phyloP scores from a whole-genome alignment of 2,329 filamentous ascomycete genomes.

The Ophiostoma ulmi region DNA sequence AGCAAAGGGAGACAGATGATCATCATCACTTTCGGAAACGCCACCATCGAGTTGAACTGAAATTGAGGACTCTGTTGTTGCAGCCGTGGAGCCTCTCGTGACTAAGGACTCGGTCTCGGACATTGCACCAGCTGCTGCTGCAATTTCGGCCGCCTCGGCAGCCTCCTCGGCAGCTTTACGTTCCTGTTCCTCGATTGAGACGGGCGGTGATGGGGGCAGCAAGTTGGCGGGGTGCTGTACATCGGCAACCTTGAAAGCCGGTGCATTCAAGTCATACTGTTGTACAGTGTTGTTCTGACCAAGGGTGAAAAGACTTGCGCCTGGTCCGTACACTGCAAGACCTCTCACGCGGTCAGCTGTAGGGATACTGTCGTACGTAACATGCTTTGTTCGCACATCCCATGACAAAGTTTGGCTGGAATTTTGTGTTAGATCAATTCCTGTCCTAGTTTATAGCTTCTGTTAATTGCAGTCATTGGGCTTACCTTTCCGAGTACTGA shows the following conservation, averaged over 20 bases:
- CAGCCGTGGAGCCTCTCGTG: conserved; percentile 32
- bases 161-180: conserved; percentile 14
- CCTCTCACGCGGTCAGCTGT: conserved; percentile 77
- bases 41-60: conserved; percentile 53
- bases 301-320: conserved; percentile 86
- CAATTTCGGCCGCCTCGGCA: conserved; percentile 38
- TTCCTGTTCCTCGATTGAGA: conserved; percentile 69
- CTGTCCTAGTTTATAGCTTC: background rate
- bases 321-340: conserved; percentile 81
- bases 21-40: conserved; percentile 70
- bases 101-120: conserved; percentile 9
- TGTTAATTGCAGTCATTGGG: background rate
- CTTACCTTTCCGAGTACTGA: conserved; percentile 66
- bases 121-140: conserved; percentile 20
- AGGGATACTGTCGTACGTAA: conserved; percentile 82
- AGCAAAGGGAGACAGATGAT: conserved; percentile 69
- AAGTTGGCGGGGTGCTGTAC: conserved; percentile 79
- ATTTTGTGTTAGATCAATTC: conserved; percentile 12
- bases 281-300: conserved; percentile 84
- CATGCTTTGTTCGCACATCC: conserved; percentile 97
- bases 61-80: conserved; percentile 51
- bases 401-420: conserved; percentile 77
- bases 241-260: conserved; percentile 73
- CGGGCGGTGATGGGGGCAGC: conserved; percentile 74
- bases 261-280: conserved; percentile 88